Evolutionary conservation across 2,329 filamentous ascomycete species (phyloP).

Genomic region (Aschersonia sp.): DNA sequence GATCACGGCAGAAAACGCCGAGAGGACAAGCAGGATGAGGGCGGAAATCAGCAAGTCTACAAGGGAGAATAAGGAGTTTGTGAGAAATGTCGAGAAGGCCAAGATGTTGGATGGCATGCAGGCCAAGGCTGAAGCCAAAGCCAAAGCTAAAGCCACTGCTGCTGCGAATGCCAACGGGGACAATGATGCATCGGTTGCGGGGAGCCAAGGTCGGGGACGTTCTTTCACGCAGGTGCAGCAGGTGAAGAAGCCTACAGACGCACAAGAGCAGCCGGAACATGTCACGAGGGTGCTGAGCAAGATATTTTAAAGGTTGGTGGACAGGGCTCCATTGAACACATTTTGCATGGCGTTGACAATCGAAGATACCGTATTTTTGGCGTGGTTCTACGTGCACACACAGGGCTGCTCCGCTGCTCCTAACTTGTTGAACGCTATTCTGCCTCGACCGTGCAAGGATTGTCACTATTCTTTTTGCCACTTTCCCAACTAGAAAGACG

Average conservation of each 20-base stretch:
- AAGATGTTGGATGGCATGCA: slow-evolving; percentile 70
- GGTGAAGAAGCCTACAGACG: slow-evolving; percentile 31
- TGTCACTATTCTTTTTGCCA: no score
- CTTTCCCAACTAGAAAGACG: no score
- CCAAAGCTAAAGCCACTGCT: slow-evolving; percentile 15
- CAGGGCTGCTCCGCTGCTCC: no score
- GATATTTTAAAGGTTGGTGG: slow-evolving; percentile 34
- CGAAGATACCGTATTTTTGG: no score
- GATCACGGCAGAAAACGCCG: slow-evolving; percentile 69
- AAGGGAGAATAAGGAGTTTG: slow-evolving; percentile 69
- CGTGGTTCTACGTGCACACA: no score
- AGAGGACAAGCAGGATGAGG: slow-evolving; percentile 58
- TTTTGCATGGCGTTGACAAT: no score
- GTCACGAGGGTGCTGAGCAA: slow-evolving; percentile 48
- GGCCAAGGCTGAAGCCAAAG: slow-evolving; percentile 34
- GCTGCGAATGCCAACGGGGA: slow-evolving; percentile 11
- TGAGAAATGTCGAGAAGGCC: slow-evolving; percentile 62
- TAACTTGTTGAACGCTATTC: no score
- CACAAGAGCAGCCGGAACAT: slow-evolving; percentile 35
- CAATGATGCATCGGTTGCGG: slow-evolving; percentile 6
- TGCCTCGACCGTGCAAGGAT: no score
- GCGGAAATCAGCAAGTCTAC: slow-evolving; percentile 64
- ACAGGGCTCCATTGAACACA: no score
- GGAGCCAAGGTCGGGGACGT: slow-evolving; percentile 12
- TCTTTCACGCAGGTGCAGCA: slow-evolving; percentile 55